Evolutionary conservation across 768 basidiomycete genomes (phyloP), one percentile per base, ranked within the genome.

Genomic region (Termitomyces sp.): DNA sequence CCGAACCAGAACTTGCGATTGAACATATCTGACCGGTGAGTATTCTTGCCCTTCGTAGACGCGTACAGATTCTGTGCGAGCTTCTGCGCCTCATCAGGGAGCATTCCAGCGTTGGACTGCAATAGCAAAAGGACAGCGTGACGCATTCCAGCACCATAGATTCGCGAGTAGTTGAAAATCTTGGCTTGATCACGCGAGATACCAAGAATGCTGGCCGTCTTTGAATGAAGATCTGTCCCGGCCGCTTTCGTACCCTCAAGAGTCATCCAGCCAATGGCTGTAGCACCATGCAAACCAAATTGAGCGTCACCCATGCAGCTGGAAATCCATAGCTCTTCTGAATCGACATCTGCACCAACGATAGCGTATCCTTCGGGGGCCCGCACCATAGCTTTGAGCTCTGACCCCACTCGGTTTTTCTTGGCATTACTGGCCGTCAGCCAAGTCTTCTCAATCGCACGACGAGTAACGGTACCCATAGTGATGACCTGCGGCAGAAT

Each of bases 191-290:
- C 94, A 32, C 96, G 83, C 40, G 93, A 91, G 61, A 95, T 95
- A 17, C 91, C 91, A 39, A 98, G 76, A 65, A 98, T 98, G 57
- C 73, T 83, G 11, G 96, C 97, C 2, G 95, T 96, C 74, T 97
- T 97, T 11, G 95, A 98, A 66, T 98, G 96, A 30, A 99, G 73
- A 73, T 99, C 96, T 6, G 96, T 98, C 5, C 94, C 94, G 0
- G 89, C 88, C 0, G 86, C 80, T 71, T 98, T 98, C 16, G 95
- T 96, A 1, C 97, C 95, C 70, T 98, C 97, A 28, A 99, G 80
- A 16, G 95, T 98, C 96, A 99, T 98, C 96, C 96, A 98, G 3
- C 97, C 96, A 42, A 99, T 85, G 2, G 96, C 94, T 3, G 94
- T 95, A 11, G 94, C 93, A 11, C 96, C 96, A 63, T 99, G 95